Base-by-base conservation (phyloP, 148 eudicot genomes). In the Simmondsia chinensis region DNA sequence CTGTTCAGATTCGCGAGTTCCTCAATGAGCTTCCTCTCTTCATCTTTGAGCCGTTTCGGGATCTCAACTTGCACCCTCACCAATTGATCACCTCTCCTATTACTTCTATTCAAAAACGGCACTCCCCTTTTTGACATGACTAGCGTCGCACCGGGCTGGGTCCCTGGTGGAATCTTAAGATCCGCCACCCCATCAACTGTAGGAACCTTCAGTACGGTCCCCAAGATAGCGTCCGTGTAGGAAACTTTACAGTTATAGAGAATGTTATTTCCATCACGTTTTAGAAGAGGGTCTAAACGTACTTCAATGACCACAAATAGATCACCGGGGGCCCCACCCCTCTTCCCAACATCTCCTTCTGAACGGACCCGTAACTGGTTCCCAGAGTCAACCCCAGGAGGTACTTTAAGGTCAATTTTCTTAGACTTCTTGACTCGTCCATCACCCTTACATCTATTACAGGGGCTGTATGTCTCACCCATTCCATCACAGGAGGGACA, bases 261-360 rank as follows among this genome's bases (percentile, higher is more conserved):
- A 32, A 93, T 93, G 52, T 82, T 75, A 10, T 80, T 76, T 35
- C 68, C 99, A 1, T 86, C 89, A 21, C 99, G 60, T 62, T 60
- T 77, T 62, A 87, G 26, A n/a, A 82, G 70, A 1, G 94, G 85
- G 48, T 87, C 96, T 1, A 63, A 57, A 9, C 48, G 66, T 26
- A 87, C 85, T 2, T 82, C 76, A 0, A 87, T 54, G 3, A 39
- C 48, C 20, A 86, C 94, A 42, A 65, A 82, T 11, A 93, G 71
- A 52, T 93, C 99, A 33, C 99, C 99, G 0, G 87, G 85, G 30
- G 91, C 65, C 6, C 99, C 99, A 1, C 99, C 99, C 60, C 73
- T 68, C 55, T 62, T 73, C 4, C 99, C 99, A 0, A 89, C 78
- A 33, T 93, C 75, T 4, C 99, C 99, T 59, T 82, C 94, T 1